Percentiles rank a stretch among this genome's conserved stretches.
Conservation (phyloP, 2,329 filamentous ascomycete species). For the Clonostachys rhizophaga region DNA sequence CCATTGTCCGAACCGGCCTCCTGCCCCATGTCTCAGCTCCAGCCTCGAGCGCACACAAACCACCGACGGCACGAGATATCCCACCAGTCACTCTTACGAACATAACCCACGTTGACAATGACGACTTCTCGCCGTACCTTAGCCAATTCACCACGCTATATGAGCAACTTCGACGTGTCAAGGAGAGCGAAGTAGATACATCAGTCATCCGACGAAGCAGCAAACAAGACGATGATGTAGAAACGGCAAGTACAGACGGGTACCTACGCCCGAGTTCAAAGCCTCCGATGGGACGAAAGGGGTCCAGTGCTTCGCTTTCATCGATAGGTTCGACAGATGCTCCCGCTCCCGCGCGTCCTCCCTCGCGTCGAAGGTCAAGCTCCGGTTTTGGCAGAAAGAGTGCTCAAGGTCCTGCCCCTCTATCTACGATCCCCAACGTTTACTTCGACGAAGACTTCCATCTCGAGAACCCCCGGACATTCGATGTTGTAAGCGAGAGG, state of each 20-base stretch:
- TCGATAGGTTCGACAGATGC: slow-evolving; percentile 46
- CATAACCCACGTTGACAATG: slow-evolving; percentile 72
- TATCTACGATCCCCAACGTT: slow-evolving; percentile 87
- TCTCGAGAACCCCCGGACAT: slow-evolving; percentile 91
- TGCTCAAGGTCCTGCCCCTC: slow-evolving; percentile 70
- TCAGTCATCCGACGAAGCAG: slow-evolving; percentile 31
- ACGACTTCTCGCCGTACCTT: slow-evolving; percentile 80
- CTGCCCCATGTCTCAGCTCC: slow-evolving; percentile 72
- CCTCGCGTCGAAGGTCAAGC: slow-evolving; percentile 38
- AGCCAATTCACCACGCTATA: slow-evolving; percentile 82
- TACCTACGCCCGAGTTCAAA: slow-evolving; percentile 35
- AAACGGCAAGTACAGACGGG: slow-evolving; percentile 29
- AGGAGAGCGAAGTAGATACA: slow-evolving; percentile 68
- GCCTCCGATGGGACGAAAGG: slow-evolving; percentile 18
- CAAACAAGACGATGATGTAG: slow-evolving; percentile 35
- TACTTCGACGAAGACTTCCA: slow-evolving; percentile 96
- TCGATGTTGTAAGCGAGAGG: slow-evolving; percentile 92
- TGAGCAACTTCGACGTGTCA: slow-evolving; percentile 81
- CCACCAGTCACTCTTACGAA: slow-evolving; percentile 90
- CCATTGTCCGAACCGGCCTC: slow-evolving; percentile 84
- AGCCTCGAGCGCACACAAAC: slow-evolving; percentile 67
- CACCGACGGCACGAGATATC: slow-evolving; percentile 84
- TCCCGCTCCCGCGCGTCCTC: slow-evolving; percentile 31
- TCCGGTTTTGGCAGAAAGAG: slow-evolving; percentile 50
- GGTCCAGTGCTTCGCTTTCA: slow-evolving; percentile 36